Evolutionary conservation across 129 eudicot genomes (phyloP), one percentile per base, ranked within the genome.

Genomic region (Pseudognaphalium luteoalbum): DNA sequence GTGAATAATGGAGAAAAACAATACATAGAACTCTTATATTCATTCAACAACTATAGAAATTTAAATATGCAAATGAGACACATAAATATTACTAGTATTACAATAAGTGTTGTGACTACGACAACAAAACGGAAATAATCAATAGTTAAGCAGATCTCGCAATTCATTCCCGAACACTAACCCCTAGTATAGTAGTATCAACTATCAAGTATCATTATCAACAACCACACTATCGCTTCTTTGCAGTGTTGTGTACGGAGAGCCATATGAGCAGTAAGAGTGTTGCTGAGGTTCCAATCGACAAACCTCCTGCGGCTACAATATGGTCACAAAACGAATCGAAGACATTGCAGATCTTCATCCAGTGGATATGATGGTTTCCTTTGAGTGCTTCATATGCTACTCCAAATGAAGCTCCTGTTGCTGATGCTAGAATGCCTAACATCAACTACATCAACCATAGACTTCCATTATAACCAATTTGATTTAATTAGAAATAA

Each of bases 381-480:
- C 97, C 97, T 76, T 82, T 88, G 34, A 83, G 54, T 32, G 92
- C 97, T 37, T 87, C 67, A 73, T 91, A 91, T 20, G 80, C 96
- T 12, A 91, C 92, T 34, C 62, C 95, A 7, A 90, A 95, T 61
- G 80, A 87, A 66, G 96, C 68, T 74, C 95, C 97, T 11, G 86
- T 81, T 68, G 95, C 97, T 21, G 97, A 60, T 16, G 90, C 88
- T 59, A 83, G 71, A 9, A 91, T 85, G 42, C 90, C 92, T 79
- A 91, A 56, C 79, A 87, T 22, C 78, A 91, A 60, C 97, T 91
- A 88, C 84, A 77, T 25, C 12, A 0, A 50, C 22, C 2, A 22
- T 47, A 70, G 9, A 57, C 5, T 17, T 44, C 17, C 12, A 44
- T 44, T 44, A 44, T 44, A 44, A 44, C 52, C 17, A 3, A 1